Evolutionary conservation across 106 monocot species (phyloP).

Genomic region (Dioscorea alata): DNA sequence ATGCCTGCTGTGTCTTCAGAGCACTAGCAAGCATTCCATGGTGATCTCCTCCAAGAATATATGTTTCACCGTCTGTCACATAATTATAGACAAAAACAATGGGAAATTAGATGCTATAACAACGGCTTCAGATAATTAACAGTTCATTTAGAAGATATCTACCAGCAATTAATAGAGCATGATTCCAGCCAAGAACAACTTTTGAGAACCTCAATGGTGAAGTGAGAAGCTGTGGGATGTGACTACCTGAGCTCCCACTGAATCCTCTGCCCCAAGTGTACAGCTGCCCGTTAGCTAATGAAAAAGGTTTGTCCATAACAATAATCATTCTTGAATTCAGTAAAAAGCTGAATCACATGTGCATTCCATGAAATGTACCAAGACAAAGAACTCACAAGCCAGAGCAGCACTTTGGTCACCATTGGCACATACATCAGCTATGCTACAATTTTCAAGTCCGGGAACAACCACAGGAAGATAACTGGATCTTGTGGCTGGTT

Average conservation of each 20-base stretch:
- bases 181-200: conserved; percentile 78
- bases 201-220: conserved; percentile 45
- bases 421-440: conserved; percentile 47
- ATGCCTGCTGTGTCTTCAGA: conserved; percentile 4
- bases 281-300: conserved; percentile 47
- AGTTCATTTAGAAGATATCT: background rate
- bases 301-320: conserved; percentile 2
- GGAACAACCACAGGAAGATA: conserved; percentile 31
- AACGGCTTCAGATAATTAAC: background rate
- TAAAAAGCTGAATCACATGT: too few species aligned
- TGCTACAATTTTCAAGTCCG: conserved; percentile 37
- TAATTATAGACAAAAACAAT: background rate
- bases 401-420: conserved; percentile 78
- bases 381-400: conserved; percentile 23
- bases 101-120: too few species aligned
- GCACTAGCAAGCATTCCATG: conserved; percentile 22
- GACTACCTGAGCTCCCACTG: conserved; percentile 16
- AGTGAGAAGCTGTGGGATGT: conserved; percentile 24
- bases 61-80: conserved; percentile 42
- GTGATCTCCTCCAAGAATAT: conserved; percentile 47
- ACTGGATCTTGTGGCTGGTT: conserved; percentile 9
- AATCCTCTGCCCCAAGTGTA: conserved; percentile 74
- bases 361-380: too few species aligned
- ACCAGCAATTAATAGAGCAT: conserved; percentile 65
- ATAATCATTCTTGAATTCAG: too few species aligned